These are phyloP conservation scores for Holtermanniella nyarrowii DNA, from an alignment of 768 basidiomycete genomes.

Conservation along the genomic window DNA sequence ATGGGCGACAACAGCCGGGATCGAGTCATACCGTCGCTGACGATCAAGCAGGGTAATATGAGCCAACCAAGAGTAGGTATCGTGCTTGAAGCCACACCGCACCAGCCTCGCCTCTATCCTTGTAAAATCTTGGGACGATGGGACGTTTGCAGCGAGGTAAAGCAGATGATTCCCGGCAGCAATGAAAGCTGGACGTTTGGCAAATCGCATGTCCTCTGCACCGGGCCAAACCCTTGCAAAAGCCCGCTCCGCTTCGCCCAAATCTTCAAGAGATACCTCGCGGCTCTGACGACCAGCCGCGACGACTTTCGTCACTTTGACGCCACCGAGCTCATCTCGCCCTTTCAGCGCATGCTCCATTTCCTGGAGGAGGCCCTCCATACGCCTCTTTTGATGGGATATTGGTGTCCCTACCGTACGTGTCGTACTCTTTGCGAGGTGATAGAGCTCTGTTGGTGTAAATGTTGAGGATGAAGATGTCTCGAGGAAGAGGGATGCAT, in stretches of 20 bases:
- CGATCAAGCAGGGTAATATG: constrained; percentile 14
- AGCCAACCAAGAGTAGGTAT: constrained; percentile 15
- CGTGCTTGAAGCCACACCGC: constrained; percentile 4
- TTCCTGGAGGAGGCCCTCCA: constrained; percentile 7
- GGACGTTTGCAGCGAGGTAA: constrained; percentile 20
- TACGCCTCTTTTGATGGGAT: not conserved
- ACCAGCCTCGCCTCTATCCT: not conserved
- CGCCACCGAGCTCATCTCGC: constrained; percentile 2
- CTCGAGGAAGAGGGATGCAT: not conserved
- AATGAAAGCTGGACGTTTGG: not conserved
- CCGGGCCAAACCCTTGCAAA: constrained; percentile 3
- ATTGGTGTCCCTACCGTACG: not conserved
- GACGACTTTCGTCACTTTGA: not conserved
- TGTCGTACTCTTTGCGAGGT: not conserved
- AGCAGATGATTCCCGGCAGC: constrained; percentile 17
- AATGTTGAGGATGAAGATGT: not conserved
- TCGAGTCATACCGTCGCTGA: constrained; percentile 3
- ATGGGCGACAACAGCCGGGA: constrained; percentile 6
- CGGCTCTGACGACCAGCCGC: constrained; percentile 1
- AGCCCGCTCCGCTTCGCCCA: constrained; percentile 3
- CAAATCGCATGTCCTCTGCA: not conserved
- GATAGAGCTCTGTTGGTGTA: not conserved
- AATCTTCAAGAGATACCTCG: constrained; percentile 1
- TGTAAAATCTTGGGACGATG: not conserved
- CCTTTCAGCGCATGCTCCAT: constrained; percentile 8